A percentile compares a stretch with the other conserved stretches of the same genome.
These are phyloP conservation scores for Cryphonectria nitschkei DNA, from an alignment of 2,329 filamentous ascomycete genomes.

Conservation along the genomic window DNA sequence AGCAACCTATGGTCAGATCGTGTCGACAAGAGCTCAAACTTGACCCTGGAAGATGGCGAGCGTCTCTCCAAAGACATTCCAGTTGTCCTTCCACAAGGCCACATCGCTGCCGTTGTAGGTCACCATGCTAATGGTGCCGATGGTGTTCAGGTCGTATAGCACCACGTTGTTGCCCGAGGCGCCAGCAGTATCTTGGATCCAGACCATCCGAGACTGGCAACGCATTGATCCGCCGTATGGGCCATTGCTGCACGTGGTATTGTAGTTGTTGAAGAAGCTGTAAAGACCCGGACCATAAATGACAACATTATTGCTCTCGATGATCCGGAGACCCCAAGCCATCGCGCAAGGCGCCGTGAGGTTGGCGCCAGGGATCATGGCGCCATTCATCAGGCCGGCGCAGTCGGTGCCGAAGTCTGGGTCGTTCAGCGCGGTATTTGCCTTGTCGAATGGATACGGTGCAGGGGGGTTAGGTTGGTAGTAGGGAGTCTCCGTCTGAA, in stretches of 20 bases:
- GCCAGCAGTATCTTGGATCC: slow-evolving; percentile 25
- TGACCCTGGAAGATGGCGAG: slow-evolving; percentile 32
- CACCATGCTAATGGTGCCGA: slow-evolving; percentile 45
- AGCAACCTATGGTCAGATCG: background rate
- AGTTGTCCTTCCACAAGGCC: slow-evolving; percentile 41
- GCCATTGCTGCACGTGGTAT: slow-evolving; percentile 47
- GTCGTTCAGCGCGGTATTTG: slow-evolving; percentile 45
- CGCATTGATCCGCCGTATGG: slow-evolving; percentile 39
- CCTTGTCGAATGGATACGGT: slow-evolving; percentile 56
- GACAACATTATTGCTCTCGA: slow-evolving; percentile 57
- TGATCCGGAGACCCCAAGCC: slow-evolving; percentile 67
- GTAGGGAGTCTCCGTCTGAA: slow-evolving; percentile 74
- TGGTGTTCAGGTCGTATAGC: slow-evolving; percentile 47
- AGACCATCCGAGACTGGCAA: slow-evolving; percentile 51
- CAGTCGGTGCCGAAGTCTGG: slow-evolving; percentile 55
- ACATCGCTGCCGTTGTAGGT: slow-evolving; percentile 40
- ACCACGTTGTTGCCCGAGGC: slow-evolving; percentile 34
- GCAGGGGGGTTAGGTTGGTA: slow-evolving; percentile 69
- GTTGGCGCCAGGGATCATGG: slow-evolving; percentile 21
- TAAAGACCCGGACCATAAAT: slow-evolving; percentile 68
- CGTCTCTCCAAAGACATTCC: slow-evolving; percentile 40
- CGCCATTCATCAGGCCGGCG: slow-evolving; percentile 21
- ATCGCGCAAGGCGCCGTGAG: slow-evolving; percentile 50
- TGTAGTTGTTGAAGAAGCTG: slow-evolving; percentile 70
- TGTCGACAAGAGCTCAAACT: slow-evolving; percentile 4